Evolutionary conservation across 805 yeast genomes (phyloP).

Genomic region (Hemisphaericaspora nanyangensis): DNA sequence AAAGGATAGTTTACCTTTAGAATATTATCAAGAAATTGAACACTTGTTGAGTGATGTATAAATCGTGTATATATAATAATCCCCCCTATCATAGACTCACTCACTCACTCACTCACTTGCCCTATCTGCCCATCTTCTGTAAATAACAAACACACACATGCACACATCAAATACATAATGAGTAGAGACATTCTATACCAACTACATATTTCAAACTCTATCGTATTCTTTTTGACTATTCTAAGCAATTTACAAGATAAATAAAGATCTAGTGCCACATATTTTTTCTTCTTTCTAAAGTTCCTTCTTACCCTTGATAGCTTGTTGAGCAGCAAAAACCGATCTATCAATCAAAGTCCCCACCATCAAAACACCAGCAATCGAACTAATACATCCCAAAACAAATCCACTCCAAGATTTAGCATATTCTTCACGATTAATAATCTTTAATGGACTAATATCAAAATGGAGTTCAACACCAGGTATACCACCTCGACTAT

Average conservation of each 20-base stretch:
- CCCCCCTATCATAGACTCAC: too few species aligned
- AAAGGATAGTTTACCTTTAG: slow-evolving; percentile 43
- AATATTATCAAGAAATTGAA: slow-evolving; percentile 54
- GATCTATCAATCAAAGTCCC: slow-evolving; percentile 87
- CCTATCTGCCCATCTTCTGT: too few species aligned
- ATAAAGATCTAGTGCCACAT: too few species aligned
- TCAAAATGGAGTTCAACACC: slow-evolving; percentile 87
- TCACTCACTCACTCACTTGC: too few species aligned
- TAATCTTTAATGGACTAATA: slow-evolving; percentile 88
- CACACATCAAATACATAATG: too few species aligned
- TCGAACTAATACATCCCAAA: slow-evolving; percentile 77
- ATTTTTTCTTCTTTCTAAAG: slow-evolving; percentile 17
- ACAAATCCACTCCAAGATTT: slow-evolving; percentile 82
- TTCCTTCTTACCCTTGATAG: slow-evolving; percentile 64
- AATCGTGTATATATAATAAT: slow-evolving; percentile 2
- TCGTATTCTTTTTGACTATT: too few species aligned
- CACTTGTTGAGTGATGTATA: slow-evolving; percentile 44
- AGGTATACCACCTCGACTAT: slow-evolving; percentile 83
- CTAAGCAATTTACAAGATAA: too few species aligned
- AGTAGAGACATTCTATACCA: too few species aligned
- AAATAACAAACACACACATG: too few species aligned
- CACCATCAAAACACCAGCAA: slow-evolving; percentile 91
- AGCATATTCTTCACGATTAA: slow-evolving; percentile 70
- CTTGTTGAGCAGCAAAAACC: slow-evolving; percentile 84
- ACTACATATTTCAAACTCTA: too few species aligned